These are phyloP conservation scores for Effrenium voratum DNA, from an alignment of 73 alveolate genomes.

Conservation along the genomic window DNA sequence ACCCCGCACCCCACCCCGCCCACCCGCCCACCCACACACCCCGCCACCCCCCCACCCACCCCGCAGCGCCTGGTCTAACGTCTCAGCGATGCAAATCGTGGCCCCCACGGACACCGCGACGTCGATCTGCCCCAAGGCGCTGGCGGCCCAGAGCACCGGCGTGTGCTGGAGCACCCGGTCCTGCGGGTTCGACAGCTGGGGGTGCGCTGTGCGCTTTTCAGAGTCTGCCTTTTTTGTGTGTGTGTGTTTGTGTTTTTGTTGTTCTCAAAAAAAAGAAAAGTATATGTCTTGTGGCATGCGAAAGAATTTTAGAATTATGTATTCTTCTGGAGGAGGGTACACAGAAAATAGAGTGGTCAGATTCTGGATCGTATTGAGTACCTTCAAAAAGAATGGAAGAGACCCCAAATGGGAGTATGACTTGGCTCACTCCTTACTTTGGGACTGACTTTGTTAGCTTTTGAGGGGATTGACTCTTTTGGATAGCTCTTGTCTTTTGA, in stretches of 20 bases:
- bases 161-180: conserved; percentile 82
- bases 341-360: too few species aligned
- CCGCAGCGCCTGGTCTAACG: conserved; percentile 12
- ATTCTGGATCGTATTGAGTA: too few species aligned
- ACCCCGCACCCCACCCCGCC: too few species aligned
- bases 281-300: background rate
- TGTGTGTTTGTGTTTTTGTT: background rate
- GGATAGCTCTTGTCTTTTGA: too few species aligned
- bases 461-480: too few species aligned
- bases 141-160: conserved; percentile 84
- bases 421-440: too few species aligned
- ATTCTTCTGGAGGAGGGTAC: too few species aligned
- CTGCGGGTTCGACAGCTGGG: background rate
- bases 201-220: background rate
- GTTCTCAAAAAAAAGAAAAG: too few species aligned
- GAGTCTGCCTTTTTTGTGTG: background rate
- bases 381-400: too few species aligned
- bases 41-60: background rate
- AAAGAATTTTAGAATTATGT: background rate
- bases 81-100: conserved; percentile 37
- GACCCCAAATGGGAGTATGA: too few species aligned
- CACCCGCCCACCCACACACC: too few species aligned
- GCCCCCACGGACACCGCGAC: conserved; percentile 54
- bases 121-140: conserved; percentile 76
- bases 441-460: too few species aligned